Base-by-base conservation (phyloP, 495 filamentous ascomycete genomes). In the Jackrogersella multiformis region DNA sequence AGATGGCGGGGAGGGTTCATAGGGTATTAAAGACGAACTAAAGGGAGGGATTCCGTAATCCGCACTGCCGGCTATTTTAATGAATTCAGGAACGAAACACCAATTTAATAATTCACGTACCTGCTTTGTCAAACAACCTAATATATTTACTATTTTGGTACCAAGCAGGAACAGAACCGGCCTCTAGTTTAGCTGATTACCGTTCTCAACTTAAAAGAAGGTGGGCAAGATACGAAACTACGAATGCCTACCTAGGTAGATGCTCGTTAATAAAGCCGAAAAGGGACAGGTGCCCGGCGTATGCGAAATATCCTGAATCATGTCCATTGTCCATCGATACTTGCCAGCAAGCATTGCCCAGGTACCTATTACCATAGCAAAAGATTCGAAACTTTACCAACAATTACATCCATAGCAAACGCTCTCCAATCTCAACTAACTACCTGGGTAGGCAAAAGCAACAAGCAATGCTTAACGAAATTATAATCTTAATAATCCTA, bases 31-130 rank as follows among this genome's bases (percentile, higher is more conserved):
- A 46, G 26, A 7, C 4, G 26, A 30, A 30, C 7, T 3, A 49
- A 36, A 52, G 51, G 62, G 56, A 34, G 32, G 21, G 20, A 46
- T 46, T 46, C 67, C 67, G 61, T 49, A 46, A 24, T 46, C 67
- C 67, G 61, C 52, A 62, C 32, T 70, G 39, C 61, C 61, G 67
- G 53, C 24, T 24, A 44, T 51, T 65, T 64, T 53, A 55, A 66
- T 61, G 56, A 66, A 66, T 66, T 56, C 66, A 64, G 66, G 67
- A 65, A 70, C 61, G 24, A 57, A 39, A 46, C 21, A 26, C 24
- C 42, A 46, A 46, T 6, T 42, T 21, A 16, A 23, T 26, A 49
- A 28, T 34, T 16, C 55, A 60, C 42, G 57, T 62, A 67, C 64
- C 53, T 61, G 21, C 41, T 30, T 51, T 32, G 30, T 41, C 26